Evolutionary conservation across 2,329 filamentous ascomycete species (phyloP), one percentile per base, ranked within the genome.

Genomic region (Venturia effusa): DNA sequence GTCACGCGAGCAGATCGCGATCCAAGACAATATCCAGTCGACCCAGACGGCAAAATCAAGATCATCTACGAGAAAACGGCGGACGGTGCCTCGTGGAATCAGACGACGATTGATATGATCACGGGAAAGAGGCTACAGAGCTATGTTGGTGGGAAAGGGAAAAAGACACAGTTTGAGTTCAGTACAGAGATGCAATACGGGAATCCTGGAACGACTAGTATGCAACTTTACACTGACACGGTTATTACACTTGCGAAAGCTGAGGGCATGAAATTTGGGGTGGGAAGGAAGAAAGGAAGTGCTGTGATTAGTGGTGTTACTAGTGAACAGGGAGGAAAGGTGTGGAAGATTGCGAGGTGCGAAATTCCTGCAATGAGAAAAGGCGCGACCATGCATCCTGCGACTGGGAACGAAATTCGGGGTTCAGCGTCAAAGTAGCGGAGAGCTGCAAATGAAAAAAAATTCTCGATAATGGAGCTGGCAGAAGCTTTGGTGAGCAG

Each of bases 21-120:
- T 24, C 39, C 4, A 37, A 24, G 19, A 24, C 17, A 62, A 19
- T 22, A 41, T 10, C 37, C 40, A 11, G 27, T 62, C 60, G 39
- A 51, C 19, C 39, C 40, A 30, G 60, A 62, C 40, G 22, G 37
- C 13, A 27, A 45, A 5, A 51, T 61, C 15, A 43, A 43, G 22
- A 51, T 62, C 37, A 62, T 61, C 27, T 61, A 61, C 39, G 22
- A 27, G n/a, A 61, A 61, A 41, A 61, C 59, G 34, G 22, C 59
- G 5, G 37, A 48, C 22, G 39, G 59, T n/a, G 15, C 13, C 4
- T 24, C 5, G 5, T 62, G 60, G 40, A 51, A 41, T 27, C 60
- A 32, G 4, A 43, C 39, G 3, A 62, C 60, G 3, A 19, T 62
- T 22, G 60, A 62, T 32, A 37, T 43, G 60, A 22, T 24, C 1